Evolutionary conservation across 306 rosid species (phyloP).

Genomic region (Luffa acutangula): DNA sequence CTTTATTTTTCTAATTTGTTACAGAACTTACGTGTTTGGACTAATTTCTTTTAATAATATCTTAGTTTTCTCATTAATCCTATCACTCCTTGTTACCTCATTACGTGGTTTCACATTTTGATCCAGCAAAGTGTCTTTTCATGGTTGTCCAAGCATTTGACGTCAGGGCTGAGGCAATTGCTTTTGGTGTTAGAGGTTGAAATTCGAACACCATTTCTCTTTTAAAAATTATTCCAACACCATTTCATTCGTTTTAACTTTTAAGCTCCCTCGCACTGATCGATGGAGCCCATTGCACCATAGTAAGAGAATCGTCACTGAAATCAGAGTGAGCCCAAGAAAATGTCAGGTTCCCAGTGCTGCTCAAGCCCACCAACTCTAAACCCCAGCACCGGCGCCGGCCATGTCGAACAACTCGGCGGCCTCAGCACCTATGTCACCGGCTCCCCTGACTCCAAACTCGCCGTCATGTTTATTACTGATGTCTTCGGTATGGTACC

Average conservation of each 20-base stretch:
- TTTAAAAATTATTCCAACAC: no score
- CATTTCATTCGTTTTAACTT: no score
- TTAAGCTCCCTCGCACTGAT: no score
- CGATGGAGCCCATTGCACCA: no score
- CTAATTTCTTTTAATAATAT: no score
- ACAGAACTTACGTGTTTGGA: no score
- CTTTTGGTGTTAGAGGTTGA: not conserved
- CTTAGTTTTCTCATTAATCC: no score
- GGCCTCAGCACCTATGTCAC: constrained; percentile 33
- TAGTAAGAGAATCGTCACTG: not conserved
- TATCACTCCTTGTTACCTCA: no score
- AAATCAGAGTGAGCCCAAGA: not conserved
- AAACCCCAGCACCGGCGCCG: constrained; percentile 36
- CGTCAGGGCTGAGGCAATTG: not conserved
- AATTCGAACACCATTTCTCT: not conserved
- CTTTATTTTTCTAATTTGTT: no score
- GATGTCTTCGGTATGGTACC: constrained; percentile 37
- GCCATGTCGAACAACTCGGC: constrained; percentile 37
- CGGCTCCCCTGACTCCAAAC: constrained; percentile 45
- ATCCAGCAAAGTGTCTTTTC: no score
- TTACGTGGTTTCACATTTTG: no score
- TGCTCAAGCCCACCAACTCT: constrained; percentile 64
- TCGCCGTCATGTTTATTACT: constrained; percentile 39
- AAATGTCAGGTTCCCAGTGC: constrained; percentile 52
- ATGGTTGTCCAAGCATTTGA: not conserved